Base-by-base conservation (phyloP, 208 protist genomes). In the Acanthamoeba rhysodes region DNA sequence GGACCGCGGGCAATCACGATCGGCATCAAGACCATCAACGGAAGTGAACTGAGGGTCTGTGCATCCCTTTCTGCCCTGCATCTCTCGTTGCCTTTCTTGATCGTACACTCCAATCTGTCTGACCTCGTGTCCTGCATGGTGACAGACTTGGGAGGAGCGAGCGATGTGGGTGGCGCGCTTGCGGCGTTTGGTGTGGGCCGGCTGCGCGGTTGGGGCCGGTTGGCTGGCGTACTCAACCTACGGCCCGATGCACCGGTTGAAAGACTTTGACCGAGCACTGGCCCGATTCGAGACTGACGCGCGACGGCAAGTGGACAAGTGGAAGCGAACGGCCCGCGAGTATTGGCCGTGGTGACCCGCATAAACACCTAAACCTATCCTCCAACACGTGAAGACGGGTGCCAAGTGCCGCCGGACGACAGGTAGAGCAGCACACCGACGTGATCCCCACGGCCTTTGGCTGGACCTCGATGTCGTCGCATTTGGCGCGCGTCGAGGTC, bases 11-110 rank as follows among this genome's bases (percentile, higher is more conserved):
- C 94, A 9, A 32, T 68, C 32, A 96, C 80, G 12, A 95, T 96
- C 48, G 95, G 91, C 66, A 96, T 97, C 27, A 88, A 92, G 87
- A 94, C 84, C 8, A 48, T 96, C 20, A 82, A 97, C 82, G 96
- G 96, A 4, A 27, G 62, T 24, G 41, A 97, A 84, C 66, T 97
- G 20, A 68, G 59, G 41, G 87, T 90, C 32, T 55, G 3, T 8
- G 16, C 66, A 45, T 32, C 29, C 22, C 4, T 14, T 12, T 27
- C 1, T 48, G 9, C 32, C 29, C 18, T 37, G 20, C 48, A 2
- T 18, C 24, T 22, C n/a, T 59, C 50, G 62, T 84, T 4, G 18
- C 48, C 74, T 84, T 27, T 50, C 41, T 37, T 29, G 18, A 24
- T 32, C 2, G 78, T 45, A 29, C n/a, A 18, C 14, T 37, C 10